Base-by-base conservation (phyloP, 306 rosid species). In the Cicer bijugum region DNA sequence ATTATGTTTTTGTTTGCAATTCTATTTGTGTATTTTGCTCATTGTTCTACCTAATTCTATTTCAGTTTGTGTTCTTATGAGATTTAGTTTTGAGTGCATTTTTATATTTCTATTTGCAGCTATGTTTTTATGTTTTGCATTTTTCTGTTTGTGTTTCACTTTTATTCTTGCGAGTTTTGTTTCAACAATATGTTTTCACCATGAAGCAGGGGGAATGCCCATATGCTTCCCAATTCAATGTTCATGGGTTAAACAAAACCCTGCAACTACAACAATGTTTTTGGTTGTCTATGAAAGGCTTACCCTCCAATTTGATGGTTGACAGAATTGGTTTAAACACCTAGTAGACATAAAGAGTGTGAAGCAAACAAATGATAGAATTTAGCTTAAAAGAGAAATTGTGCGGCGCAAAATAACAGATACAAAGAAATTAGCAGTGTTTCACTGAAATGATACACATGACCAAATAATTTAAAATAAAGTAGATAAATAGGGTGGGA, bases 381-480 rank as follows among this genome's bases (percentile, higher is more conserved):
- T 15, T 7, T 44, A 11, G 39, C 6, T 43, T 64, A 4, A 17
- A 15, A 9, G 9, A 64, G 12, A 42, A 65, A 65, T 17, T 64
- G 47, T 57, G 39, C 39, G 9, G 0, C 15, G 6, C 5, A 10
- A 64, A n/a, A 4, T 17, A 17, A 42, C 17, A 6, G 16, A 60
- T 7, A n/a, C 11, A 61, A 14, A 1, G 9, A 57, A 57, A 57
- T 55, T 10, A 58, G 12, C 15, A 28, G 16, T 1, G 20, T 11
- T 58, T 58, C 64, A 28, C 6, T 58, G 16, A 43, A 44, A 56
- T 8, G 42, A 3, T 58, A 76, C 17, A 12, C n/a, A 42, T 58
- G 38, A 40, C 50, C 28, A 16, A 59, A 74, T 9, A 46, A 60
- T 33, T 74, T 19, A 33, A 73, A 59, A 47, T 33, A 45, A 23